These are phyloP conservation scores for Colletotrichum navitas DNA, from an alignment of 2,329 filamentous ascomycete species.

Conservation along the genomic window DNA sequence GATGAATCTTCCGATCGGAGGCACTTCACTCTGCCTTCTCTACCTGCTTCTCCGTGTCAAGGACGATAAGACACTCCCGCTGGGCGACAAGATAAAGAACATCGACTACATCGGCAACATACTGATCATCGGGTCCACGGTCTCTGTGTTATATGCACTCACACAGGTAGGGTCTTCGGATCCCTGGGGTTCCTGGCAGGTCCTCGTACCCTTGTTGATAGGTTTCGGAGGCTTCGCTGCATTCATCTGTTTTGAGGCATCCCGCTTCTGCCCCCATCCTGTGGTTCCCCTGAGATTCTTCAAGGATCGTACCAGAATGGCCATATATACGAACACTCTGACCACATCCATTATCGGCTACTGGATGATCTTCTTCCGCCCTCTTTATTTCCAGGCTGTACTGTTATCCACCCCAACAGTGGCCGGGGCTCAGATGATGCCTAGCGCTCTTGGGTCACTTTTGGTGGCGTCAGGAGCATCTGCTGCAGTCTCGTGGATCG, in stretches of 20 bases:
- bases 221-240: neutral
- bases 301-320: neutral
- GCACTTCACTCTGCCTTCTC: neutral
- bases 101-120: neutral
- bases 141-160: neutral
- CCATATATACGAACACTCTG: neutral
- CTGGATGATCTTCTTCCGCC: neutral
- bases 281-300: neutral
- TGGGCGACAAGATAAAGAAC: neutral
- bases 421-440: neutral
- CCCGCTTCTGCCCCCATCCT: neutral
- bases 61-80: neutral
- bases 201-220: neutral
- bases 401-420: neutral
- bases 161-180: neutral
- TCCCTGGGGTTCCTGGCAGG: neutral
- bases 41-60: neutral
- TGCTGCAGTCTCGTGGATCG: neutral
- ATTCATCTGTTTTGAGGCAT: neutral
- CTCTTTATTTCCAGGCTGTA: neutral
- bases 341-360: neutral
- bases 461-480: neutral
- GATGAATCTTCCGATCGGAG: neutral
- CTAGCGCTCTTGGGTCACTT: neutral
- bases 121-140: neutral